Conservation (phyloP, 2,329 filamentous ascomycete genomes). For the Aspergillus sp. region DNA sequence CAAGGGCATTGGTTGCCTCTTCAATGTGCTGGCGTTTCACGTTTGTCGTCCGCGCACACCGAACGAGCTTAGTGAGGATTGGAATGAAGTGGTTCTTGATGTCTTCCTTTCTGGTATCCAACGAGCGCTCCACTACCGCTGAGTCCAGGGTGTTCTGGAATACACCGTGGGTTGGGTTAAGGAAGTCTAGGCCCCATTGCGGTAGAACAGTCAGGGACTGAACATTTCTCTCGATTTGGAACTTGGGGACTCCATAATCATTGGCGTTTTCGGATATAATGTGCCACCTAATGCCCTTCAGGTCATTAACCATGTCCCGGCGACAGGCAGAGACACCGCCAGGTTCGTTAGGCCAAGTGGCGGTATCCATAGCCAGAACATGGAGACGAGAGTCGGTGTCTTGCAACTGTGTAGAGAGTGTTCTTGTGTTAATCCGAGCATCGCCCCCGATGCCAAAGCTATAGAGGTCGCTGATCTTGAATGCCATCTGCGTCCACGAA, state of each 20-base stretch:
- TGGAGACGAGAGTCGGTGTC: constrained; percentile 50
- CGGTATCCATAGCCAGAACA: constrained; percentile 53
- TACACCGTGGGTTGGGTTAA: constrained; percentile 53
- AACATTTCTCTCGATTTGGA: constrained; percentile 55
- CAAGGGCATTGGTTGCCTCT: constrained; percentile 47
- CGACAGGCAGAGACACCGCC: constrained; percentile 57
- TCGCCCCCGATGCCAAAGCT: constrained; percentile 54
- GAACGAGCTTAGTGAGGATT: constrained; percentile 49
- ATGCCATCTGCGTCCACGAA: constrained; percentile 51
- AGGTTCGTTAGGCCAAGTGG: constrained; percentile 53
- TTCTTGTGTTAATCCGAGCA: constrained; percentile 50
- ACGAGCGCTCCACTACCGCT: constrained; percentile 40
- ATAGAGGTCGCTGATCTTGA: constrained; percentile 51
- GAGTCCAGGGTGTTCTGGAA: constrained; percentile 54
- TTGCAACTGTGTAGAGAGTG: constrained; percentile 28
- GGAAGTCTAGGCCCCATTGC: constrained; percentile 54
- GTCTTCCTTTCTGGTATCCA: constrained; percentile 45
- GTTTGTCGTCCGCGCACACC: constrained; percentile 48
- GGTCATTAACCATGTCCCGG: constrained; percentile 54
- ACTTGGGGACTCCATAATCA: constrained; percentile 54
- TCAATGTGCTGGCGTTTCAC: constrained; percentile 44
- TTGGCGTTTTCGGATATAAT: constrained; percentile 55
- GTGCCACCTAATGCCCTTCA: constrained; percentile 54
- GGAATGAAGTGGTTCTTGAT: constrained; percentile 54
- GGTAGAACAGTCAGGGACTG: constrained; percentile 55